Conservation (phyloP, 2,329 filamentous ascomycete species). For the Bipolaris sorokiniana region DNA sequence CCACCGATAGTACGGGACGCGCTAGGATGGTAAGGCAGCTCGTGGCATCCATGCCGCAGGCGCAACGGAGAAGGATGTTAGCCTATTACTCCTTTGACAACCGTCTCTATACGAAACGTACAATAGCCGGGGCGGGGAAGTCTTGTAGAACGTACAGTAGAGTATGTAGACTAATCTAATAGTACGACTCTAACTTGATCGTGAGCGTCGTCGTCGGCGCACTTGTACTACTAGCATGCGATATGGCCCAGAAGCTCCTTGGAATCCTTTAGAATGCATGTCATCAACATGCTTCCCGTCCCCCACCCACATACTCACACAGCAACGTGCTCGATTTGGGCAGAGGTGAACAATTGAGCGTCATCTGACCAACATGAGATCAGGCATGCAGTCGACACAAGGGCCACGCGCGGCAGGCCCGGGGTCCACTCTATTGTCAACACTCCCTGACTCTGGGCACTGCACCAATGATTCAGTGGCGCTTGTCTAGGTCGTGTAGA, state of each 20-base stretch:
- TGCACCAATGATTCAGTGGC: conserved; percentile 12
- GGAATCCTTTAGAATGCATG: conserved; percentile 1
- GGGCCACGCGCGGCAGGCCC: conserved; percentile 4
- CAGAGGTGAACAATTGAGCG: conserved; percentile 8
- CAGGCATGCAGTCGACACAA: conserved; percentile 11
- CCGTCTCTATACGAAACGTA: conserved; percentile 8
- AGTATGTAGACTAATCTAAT: neutral
- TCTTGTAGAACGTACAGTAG: neutral
- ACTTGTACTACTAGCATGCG: neutral
- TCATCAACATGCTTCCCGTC: conserved; percentile 1
- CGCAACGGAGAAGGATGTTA: conserved; percentile 8
- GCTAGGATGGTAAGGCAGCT: conserved; percentile 11
- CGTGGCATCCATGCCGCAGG: conserved; percentile 8
- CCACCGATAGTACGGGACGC: conserved; percentile 13
- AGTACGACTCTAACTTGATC: neutral
- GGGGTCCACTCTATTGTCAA: conserved; percentile 2
- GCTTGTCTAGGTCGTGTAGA: conserved; percentile 7
- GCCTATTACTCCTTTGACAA: neutral
- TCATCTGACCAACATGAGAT: conserved; percentile 17
- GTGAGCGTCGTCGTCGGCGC: neutral
- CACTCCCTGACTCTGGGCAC: conserved; percentile 5
- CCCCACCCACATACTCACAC: conserved; percentile 6
- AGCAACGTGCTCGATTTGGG: neutral
- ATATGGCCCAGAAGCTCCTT: neutral
- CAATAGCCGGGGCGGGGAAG: neutral